Percentiles rank a stretch among this genome's conserved stretches.
These are phyloP conservation scores for Fusarium papillatum DNA, from an alignment of 2,329 filamentous ascomycete species.

Conservation along the genomic window DNA sequence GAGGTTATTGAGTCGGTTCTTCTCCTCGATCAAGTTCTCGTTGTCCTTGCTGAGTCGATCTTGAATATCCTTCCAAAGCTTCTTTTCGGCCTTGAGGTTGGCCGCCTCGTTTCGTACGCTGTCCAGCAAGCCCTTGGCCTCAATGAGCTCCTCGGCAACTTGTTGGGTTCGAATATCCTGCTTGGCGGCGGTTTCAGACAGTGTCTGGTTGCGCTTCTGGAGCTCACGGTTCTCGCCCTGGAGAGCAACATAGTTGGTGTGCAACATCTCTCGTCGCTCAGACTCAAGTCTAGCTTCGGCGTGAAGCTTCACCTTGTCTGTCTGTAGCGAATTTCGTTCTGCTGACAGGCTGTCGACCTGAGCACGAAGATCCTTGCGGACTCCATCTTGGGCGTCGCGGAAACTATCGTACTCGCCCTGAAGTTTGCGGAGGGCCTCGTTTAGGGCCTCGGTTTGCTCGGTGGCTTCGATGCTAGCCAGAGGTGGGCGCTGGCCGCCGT, in stretches of 20 bases:
- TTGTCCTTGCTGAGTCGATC: constrained; percentile 91
- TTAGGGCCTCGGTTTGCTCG: constrained; percentile 73
- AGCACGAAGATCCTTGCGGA: constrained; percentile 85
- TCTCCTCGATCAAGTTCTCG: constrained; percentile 86
- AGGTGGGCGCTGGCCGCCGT: constrained; percentile 66
- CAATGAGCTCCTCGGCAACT: constrained; percentile 92
- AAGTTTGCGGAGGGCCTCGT: constrained; percentile 85
- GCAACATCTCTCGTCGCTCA: constrained; percentile 90
- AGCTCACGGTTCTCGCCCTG: constrained; percentile 89
- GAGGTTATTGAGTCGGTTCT: constrained; percentile 84
- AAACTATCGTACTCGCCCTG: constrained; percentile 93
- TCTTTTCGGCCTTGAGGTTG: constrained; percentile 95
- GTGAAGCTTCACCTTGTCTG: constrained; percentile 82
- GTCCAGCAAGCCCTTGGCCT: constrained; percentile 84
- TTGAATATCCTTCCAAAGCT: constrained; percentile 94
- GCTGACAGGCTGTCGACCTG: constrained; percentile 86
- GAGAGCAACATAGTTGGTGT: constrained; percentile 87
- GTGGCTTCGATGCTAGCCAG: constrained; percentile 70
- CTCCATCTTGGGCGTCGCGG: constrained; percentile 85
- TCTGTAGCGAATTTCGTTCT: constrained; percentile 87
- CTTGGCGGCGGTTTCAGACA: constrained; percentile 88
- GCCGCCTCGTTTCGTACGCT: constrained; percentile 91
- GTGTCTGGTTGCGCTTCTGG: constrained; percentile 82
- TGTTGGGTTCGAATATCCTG: constrained; percentile 93
- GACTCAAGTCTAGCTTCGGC: constrained; percentile 87